Evolutionary conservation across 768 basidiomycete genomes (phyloP).

Genomic region (Rhizopogon roseolus): DNA sequence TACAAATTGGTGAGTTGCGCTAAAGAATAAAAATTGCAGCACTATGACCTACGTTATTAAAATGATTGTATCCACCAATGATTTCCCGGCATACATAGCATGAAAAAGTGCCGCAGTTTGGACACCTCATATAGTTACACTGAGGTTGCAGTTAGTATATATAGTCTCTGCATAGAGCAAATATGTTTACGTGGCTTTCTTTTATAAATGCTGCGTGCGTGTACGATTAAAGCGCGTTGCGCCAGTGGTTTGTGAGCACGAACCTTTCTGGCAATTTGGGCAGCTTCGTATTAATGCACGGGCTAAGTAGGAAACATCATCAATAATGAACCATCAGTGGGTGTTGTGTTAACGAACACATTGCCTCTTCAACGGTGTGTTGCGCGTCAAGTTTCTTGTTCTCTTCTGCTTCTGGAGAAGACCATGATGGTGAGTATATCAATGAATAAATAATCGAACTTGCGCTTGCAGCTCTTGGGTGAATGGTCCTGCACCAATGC

Average conservation of each 20-base stretch:
- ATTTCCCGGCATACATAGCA: conserved; percentile 82
- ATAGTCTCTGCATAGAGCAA: background rate
- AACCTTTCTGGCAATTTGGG: conserved; percentile 81
- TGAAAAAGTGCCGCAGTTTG: conserved; percentile 64
- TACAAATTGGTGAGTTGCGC: background rate
- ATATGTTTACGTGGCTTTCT: conserved; percentile 29
- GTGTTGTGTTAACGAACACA: conserved; percentile 52
- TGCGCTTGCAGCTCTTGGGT: conserved; percentile 73
- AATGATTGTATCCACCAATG: conserved; percentile 77
- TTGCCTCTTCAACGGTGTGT: conserved; percentile 87
- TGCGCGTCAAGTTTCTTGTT: conserved; percentile 71
- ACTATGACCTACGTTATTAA: conserved; percentile 40
- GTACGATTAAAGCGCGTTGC: background rate
- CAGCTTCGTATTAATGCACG: conserved; percentile 83
- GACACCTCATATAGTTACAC: conserved; percentile 92
- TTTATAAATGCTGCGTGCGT: background rate
- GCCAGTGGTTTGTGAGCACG: conserved; percentile 6
- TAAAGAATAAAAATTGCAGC: background rate
- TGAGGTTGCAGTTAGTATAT: conserved; percentile 20
- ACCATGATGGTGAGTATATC: conserved; percentile 1
- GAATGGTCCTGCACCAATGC: conserved; percentile 57
- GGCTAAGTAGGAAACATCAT: conserved; percentile 35
- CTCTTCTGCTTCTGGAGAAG: conserved; percentile 57
- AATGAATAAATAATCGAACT: background rate
- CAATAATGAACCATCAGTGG: background rate